Conservation (phyloP, 805 yeast species). For the Saturnispora gosingensis region DNA sequence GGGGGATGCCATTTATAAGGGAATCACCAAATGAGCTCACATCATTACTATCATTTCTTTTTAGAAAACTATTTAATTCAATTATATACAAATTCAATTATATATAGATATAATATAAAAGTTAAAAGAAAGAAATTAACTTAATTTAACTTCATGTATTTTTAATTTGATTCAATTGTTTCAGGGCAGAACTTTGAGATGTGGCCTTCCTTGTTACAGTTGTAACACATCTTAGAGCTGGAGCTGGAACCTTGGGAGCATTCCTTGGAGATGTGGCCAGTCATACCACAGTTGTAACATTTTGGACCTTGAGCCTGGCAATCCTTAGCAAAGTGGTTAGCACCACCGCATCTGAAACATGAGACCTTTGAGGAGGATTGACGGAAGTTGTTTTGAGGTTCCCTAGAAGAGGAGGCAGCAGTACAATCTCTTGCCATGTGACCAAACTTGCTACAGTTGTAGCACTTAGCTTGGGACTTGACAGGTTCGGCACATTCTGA, state of each 20-base stretch:
- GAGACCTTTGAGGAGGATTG: constrained; percentile 36
- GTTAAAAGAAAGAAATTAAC: constrained; percentile 2
- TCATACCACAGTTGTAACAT: constrained; percentile 88
- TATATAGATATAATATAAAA: background rate
- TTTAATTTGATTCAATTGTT: background rate
- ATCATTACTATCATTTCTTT: background rate
- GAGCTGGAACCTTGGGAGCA: constrained; percentile 45
- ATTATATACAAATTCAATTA: background rate
- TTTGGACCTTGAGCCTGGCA: constrained; percentile 60
- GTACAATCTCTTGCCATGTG: constrained; percentile 76
- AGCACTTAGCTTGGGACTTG: constrained; percentile 58
- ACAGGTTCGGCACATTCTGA: constrained; percentile 67
- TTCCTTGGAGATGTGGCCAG: constrained; percentile 83
- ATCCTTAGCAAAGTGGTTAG: constrained; percentile 88
- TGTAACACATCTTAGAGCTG: constrained; percentile 54
- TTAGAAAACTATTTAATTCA: background rate
- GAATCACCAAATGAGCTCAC: background rate
- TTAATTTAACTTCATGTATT: background rate
- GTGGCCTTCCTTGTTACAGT: constrained; percentile 76
- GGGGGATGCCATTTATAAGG: constrained; percentile 66
- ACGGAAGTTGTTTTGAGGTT: constrained; percentile 15
- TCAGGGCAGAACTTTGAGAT: constrained; percentile 66
- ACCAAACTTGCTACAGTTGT: constrained; percentile 68
- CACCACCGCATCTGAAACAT: constrained; percentile 88
- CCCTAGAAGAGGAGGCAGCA: constrained; percentile 29